Percentiles rank a stretch among this genome's conserved stretches.
Conservation (phyloP, 1,139 yeast species). For the Pneumocystis canis region DNA sequence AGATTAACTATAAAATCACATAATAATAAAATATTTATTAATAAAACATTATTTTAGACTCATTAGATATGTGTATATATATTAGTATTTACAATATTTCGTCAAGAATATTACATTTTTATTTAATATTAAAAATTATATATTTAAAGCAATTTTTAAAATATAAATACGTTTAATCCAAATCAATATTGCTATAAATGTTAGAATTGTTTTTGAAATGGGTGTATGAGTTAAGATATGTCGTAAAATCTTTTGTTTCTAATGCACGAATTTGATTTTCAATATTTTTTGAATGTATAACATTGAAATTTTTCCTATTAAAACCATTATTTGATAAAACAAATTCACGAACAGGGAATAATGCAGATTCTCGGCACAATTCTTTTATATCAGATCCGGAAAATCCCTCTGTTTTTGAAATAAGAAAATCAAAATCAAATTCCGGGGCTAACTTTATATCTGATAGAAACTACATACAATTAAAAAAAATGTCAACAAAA, state of each 20-base stretch:
- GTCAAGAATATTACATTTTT: background rate
- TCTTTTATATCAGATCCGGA: constrained; percentile 90
- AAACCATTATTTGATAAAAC: constrained; percentile 24
- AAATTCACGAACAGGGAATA: constrained; percentile 75
- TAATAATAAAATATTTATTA: too few species aligned
- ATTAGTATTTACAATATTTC: background rate
- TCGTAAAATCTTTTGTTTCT: background rate
- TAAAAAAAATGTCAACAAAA: background rate
- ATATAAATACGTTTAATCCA: background rate
- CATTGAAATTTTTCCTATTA: background rate
- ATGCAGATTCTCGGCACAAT: constrained; percentile 83
- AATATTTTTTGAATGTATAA: background rate
- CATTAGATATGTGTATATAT: background rate
- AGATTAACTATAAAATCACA: too few species aligned
- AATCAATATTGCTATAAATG: background rate
- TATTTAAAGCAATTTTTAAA: background rate
- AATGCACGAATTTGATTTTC: background rate
- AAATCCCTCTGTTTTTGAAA: constrained; percentile 51
- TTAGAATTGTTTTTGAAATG: background rate
- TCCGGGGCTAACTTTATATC: constrained; percentile 47
- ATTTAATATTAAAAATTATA: background rate
- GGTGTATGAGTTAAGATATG: background rate
- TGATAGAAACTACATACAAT: constrained; percentile 24
- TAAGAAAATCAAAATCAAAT: constrained; percentile 51
- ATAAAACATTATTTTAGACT: background rate